Base-by-base conservation (phyloP, 768 basidiomycete species). In the Candolleomyces eurysporus region DNA sequence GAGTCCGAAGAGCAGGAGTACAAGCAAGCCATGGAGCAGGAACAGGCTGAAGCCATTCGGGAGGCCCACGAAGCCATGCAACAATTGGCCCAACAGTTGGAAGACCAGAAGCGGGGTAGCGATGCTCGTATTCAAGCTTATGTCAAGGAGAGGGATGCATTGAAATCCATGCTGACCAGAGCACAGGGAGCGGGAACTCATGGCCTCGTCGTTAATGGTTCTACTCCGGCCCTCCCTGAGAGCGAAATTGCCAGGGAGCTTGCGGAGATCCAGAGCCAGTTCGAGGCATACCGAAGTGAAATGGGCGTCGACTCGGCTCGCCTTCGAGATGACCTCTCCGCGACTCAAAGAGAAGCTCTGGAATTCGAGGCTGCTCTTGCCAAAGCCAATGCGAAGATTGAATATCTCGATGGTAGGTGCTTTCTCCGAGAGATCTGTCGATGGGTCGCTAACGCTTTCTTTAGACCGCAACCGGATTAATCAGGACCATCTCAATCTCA, bases 51-150 rank as follows among this genome's bases (percentile, higher is more conserved):
- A 66, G 93, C 94, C 0, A 82, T 98, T 10, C 82, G 84, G 40
- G 94, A 97, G 73, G 96, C 96, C 0, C 91, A 94, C 61, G 88
- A 91, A 58, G 88, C 92, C 0, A 94, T 98, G 66, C 83, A 88
- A 61, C 84, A 88, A 42, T 78, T 98, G 17, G 87, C 87, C 17
- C 78, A 84, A 14, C 89, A 94, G 71, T 78, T 97, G 13, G 92
- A 96, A 63, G 77, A 81, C 45, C 88, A 94, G 73, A 88, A 90
- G 74, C 86, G 85, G 72, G 80, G 79, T 71, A 81, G 83, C 69
- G 88, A 90, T 39, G 74, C 76, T n/a, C 80, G 87, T 49, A 87
- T 92, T 46, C 88, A 92, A 67, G 87, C 90, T 9, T 91, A 90
- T 60, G 83, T 90, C 74, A 91, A 91, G 73, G 96, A 98, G 74